Percentiles rank a stretch among this genome's conserved stretches.
These are phyloP conservation scores for Chenopodium album DNA, from an alignment of 148 eudicot species.

Conservation along the genomic window DNA sequence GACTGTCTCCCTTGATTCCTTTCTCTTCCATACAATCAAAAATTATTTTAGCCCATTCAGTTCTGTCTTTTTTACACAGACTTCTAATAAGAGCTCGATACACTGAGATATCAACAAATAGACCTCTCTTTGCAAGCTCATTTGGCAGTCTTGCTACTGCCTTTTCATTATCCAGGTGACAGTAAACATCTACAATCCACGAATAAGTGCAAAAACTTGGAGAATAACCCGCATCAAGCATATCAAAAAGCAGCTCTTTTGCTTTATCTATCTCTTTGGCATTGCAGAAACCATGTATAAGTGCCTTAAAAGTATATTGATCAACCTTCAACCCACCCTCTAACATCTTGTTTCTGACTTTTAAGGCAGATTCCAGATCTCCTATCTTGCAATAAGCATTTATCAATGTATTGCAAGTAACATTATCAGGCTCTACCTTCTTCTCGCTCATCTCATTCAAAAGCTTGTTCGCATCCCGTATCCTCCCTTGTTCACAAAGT, in stretches of 20 bases:
- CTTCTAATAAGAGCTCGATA: slow-evolving; percentile 78
- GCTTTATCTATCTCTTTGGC: slow-evolving; percentile 50
- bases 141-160: slow-evolving; percentile 48
- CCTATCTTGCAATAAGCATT: slow-evolving; percentile 92
- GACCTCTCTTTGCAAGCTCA: slow-evolving; percentile 55
- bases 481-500: slow-evolving; percentile 75
- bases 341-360: slow-evolving; percentile 68
- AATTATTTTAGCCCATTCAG: slow-evolving; percentile 58
- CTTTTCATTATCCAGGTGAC: slow-evolving; percentile 53
- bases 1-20: slow-evolving; percentile 77
- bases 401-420: slow-evolving; percentile 86
- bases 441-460: slow-evolving; percentile 75
- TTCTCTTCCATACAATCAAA: slow-evolving; percentile 52
- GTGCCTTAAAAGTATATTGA: slow-evolving; percentile 65
- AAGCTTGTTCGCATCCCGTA: slow-evolving; percentile 75
- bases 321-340: slow-evolving; percentile 67
- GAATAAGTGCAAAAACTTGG: slow-evolving; percentile 71
- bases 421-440: slow-evolving; percentile 75
- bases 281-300: slow-evolving; percentile 83
- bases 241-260: slow-evolving; percentile 61
- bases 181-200: slow-evolving; percentile 83
- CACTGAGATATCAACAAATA: slow-evolving; percentile 55
- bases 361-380: slow-evolving; percentile 67
- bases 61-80: slow-evolving; percentile 69
- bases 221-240: slow-evolving; percentile 63